Evolutionary conservation across 2,329 filamentous ascomycete genomes (phyloP).

Genomic region (Aspergillus sp.): DNA sequence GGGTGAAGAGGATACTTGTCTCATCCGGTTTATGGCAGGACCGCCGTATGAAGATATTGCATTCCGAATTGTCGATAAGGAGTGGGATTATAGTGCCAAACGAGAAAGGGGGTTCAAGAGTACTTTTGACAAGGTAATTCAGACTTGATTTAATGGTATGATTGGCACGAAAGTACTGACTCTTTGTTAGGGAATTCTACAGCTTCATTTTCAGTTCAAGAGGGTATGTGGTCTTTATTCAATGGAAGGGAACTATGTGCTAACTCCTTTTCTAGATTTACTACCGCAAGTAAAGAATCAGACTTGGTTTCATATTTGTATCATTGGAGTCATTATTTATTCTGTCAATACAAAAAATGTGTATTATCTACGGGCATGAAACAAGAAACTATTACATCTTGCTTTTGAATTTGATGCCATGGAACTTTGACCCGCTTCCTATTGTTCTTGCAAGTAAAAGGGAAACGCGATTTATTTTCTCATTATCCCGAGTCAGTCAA

Average conservation of each 20-base stretch:
- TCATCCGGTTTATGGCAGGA: constrained; percentile 92
- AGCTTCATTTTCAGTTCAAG: constrained; percentile 98
- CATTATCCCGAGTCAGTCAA: too few species aligned
- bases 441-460: too few species aligned
- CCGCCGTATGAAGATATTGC: constrained; percentile 96
- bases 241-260: constrained; percentile 3
- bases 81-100: constrained; percentile 98
- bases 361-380: too few species aligned
- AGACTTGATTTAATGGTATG: background rate
- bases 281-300: constrained; percentile 43
- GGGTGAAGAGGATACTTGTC: constrained; percentile 92
- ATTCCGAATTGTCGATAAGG: constrained; percentile 94
- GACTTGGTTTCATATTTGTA: too few species aligned
- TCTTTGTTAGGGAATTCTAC: constrained; percentile 70
- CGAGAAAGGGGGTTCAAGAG: constrained; percentile 90
- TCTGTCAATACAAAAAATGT: too few species aligned
- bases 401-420: too few species aligned
- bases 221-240: constrained; percentile 58
- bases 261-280: constrained; percentile 33
- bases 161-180: constrained; percentile 6
- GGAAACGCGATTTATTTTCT: too few species aligned
- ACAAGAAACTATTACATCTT: too few species aligned
- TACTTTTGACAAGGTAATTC: constrained; percentile 88
- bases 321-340: too few species aligned
- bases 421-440: too few species aligned